Percentiles rank a stretch among this genome's conserved stretches.
Evolutionary conservation across 805 yeast species (phyloP).

Genomic region (Kuraishia hungarica): DNA sequence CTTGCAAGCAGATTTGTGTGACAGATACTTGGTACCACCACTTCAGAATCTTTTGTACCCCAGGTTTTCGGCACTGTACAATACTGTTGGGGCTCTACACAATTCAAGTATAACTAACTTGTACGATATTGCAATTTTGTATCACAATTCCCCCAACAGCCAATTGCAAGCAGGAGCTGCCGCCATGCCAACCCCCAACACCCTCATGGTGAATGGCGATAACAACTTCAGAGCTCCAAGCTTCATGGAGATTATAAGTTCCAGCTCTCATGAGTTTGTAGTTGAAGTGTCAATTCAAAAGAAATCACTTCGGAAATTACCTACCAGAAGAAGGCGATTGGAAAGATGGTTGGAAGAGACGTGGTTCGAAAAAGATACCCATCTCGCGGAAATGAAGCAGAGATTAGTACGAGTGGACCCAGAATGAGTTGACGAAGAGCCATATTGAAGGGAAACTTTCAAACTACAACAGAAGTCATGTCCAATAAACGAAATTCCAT

Average conservation of each 20-base stretch:
- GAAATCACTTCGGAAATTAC: constrained; percentile 37
- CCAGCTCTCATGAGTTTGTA: constrained; percentile 18
- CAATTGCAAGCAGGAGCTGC: too few relatives aligned
- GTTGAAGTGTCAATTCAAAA: constrained; percentile 41
- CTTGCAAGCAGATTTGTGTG: constrained; percentile 47
- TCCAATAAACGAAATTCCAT: too few relatives aligned
- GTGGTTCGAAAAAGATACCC: constrained; percentile 66
- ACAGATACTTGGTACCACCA: constrained; percentile 50
- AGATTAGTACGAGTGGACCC: neutral
- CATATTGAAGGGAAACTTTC: too few relatives aligned
- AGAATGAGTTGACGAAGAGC: too few relatives aligned
- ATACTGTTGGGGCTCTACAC: constrained; percentile 34
- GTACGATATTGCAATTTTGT: constrained; percentile 49
- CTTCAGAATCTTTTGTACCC: constrained; percentile 67
- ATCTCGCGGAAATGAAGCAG: constrained; percentile 29
- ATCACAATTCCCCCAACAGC: constrained; percentile 16
- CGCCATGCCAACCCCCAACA: neutral
- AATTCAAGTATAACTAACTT: constrained; percentile 32
- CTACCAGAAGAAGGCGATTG: constrained; percentile 41
- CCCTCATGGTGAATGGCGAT: constrained; percentile 2
- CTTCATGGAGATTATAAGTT: constrained; percentile 26
- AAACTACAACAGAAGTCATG: neutral
- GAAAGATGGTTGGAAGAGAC: constrained; percentile 70
- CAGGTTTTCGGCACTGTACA: constrained; percentile 52
- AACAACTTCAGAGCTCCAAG: constrained; percentile 25